Evolutionary conservation across 371 early-diverging fungal species (phyloP), one percentile per base, ranked within the genome.

Genomic region (Zychaea mexicana): DNA sequence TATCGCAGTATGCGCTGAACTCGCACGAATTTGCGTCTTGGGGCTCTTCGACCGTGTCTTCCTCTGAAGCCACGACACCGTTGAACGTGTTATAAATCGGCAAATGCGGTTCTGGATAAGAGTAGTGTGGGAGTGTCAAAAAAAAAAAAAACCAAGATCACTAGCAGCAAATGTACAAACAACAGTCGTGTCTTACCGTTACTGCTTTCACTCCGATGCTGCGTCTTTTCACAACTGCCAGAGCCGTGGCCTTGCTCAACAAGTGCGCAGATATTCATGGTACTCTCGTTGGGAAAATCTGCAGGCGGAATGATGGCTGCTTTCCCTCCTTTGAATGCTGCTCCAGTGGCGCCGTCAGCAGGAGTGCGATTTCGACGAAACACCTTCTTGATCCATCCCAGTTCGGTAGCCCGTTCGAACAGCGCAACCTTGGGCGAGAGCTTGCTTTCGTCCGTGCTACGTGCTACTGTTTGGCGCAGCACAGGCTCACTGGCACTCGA

Each of bases 231-330:
- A 5, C 4, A 10, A 24, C 6, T n/a, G n/a, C 5, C 22, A 49
- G 49, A 6, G n/a, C 38, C 15, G 15, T 19, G 13, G n/a, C n/a
- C 9, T 19, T 4, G 24, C 0, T 58, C 59, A 7, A 58, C 33
- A 4, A 58, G 2, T 24, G 59, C 30, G 22, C 28, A 17, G 2
- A 58, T 58, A n/a, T 27, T 58, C 30, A 15, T n/a, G 9, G 59
- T 58, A 30, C 21, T 38, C 19, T 58, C 59, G 26, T 39, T 58
- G 32, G 59, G 59, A 30, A 58, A 58, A 5, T 39, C 5, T 12
- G 59, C 21, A n/a, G 59, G 59, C 9, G 59, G 59, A 27, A 58
- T 39, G 27, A 58, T 4, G 4, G 26, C 26, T 56, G 32, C 21
- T 49, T 49, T 22, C 13, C 21, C 22, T 49, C n/a, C 15, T 12